Conservation (phyloP, 306 rosid species). For the Dryas alaskensis region DNA sequence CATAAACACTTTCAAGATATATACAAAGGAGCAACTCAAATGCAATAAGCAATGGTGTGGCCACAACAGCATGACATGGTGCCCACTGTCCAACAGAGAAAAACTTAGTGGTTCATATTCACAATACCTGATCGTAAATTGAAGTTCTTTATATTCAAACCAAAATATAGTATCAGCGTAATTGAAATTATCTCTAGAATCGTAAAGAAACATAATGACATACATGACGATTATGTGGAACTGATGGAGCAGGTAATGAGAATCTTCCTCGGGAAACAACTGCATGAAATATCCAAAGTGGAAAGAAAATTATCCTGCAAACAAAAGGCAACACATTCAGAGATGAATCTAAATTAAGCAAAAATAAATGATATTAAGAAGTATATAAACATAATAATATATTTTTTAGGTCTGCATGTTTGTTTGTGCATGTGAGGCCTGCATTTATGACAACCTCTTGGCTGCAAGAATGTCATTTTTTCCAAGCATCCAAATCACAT, state of each 20-base stretch:
- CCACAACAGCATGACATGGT: constrained; percentile 94
- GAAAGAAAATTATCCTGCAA: constrained; percentile 75
- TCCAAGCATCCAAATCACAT: not conserved
- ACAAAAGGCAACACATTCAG: constrained; percentile 20
- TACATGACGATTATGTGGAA: constrained; percentile 94
- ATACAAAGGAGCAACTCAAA: constrained; percentile 98
- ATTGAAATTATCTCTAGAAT: constrained; percentile 14
- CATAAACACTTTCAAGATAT: constrained; percentile 81
- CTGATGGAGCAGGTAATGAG: constrained; percentile 94
- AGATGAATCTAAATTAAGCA: constrained; percentile 7
- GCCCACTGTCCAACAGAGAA: constrained; percentile 91
- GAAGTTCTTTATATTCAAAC: not conserved
- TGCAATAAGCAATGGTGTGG: constrained; percentile 84
- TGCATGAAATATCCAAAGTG: constrained; percentile 92
- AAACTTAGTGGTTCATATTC: constrained; percentile 3
- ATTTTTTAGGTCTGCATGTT: not conserved
- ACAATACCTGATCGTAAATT: not conserved
- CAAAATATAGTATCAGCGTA: constrained; percentile 3
- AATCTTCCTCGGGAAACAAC: constrained; percentile 96
- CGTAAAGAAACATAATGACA: constrained; percentile 28
- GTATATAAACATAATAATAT: not conserved
- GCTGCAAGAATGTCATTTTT: not conserved
- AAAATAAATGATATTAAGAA: not conserved
- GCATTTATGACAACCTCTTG: not conserved
- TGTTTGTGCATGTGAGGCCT: not conserved